Conservation (phyloP, 78 protist genomes). For the Chrysochromulina tobinii region DNA sequence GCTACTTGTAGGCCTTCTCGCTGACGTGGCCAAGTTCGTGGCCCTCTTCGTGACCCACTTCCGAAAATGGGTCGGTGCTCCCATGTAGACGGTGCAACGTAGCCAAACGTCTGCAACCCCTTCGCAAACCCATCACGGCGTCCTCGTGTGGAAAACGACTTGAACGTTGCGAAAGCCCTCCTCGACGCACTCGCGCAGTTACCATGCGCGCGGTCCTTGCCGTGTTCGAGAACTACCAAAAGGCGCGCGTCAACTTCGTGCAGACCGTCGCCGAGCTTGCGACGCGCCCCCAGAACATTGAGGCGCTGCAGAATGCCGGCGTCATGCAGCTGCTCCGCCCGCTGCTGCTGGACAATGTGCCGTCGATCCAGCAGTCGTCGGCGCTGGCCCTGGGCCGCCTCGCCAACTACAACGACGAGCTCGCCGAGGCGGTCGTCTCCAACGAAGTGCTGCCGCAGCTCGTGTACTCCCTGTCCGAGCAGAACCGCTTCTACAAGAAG, state of each 20-base stretch:
- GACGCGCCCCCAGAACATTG: constrained; percentile 81
- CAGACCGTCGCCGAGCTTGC: constrained; percentile 88
- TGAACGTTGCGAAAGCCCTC: no score
- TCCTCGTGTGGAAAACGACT: no score
- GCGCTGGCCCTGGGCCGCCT: constrained; percentile 85
- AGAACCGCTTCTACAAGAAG: constrained; percentile 87
- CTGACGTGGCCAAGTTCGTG: no score
- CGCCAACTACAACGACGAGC: constrained; percentile 82
- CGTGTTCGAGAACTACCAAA: constrained; percentile 82
- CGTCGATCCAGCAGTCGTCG: constrained; percentile 76
- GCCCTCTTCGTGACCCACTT: no score
- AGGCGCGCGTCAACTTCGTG: constrained; percentile 77
- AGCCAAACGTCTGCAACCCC: no score
- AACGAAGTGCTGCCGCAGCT: constrained; percentile 87
- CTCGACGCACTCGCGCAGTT: no score
- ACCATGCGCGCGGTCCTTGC: constrained; percentile 62
- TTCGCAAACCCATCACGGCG: no score
- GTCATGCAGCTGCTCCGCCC: constrained; percentile 86
- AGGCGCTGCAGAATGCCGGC: constrained; percentile 76
- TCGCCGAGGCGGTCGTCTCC: constrained; percentile 85
- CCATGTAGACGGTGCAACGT: no score
- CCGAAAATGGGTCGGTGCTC: no score
- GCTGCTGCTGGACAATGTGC: constrained; percentile 83
- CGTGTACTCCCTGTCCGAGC: constrained; percentile 78
- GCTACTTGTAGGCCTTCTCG: no score